Percentiles rank a stretch among this genome's conserved stretches.
These are phyloP conservation scores for Colletotrichum musae DNA, from an alignment of 2,329 filamentous ascomycete genomes.

Conservation along the genomic window DNA sequence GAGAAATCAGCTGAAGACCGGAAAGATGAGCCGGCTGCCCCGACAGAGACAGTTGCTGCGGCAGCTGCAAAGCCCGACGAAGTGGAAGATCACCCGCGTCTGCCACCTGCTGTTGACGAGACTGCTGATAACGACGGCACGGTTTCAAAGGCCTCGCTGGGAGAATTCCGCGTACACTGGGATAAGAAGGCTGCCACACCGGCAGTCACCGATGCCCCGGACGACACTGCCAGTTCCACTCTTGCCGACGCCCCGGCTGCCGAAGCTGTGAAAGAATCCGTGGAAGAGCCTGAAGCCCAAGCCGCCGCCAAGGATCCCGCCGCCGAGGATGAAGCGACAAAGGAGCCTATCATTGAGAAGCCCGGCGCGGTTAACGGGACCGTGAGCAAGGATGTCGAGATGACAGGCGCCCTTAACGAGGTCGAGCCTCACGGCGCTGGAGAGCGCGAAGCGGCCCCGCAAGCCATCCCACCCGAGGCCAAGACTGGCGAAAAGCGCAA, in stretches of 20 bases:
- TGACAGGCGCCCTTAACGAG: slow-evolving; percentile 44
- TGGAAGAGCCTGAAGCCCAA: slow-evolving; percentile 44
- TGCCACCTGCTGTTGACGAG: slow-evolving; percentile 40
- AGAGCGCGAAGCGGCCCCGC: slow-evolving; percentile 35
- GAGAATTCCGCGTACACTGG: slow-evolving; percentile 30
- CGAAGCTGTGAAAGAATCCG: slow-evolving; percentile 32
- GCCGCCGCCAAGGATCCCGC: slow-evolving; percentile 47
- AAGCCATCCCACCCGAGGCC: slow-evolving; percentile 42
- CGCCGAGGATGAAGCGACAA: slow-evolving; percentile 44
- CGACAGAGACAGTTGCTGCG: slow-evolving; percentile 25
- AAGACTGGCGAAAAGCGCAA: slow-evolving; percentile 56
- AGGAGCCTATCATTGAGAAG: slow-evolving; percentile 51
- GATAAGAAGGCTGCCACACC: no score
- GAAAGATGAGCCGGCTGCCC: slow-evolving; percentile 23
- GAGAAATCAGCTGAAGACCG: slow-evolving; percentile 24
- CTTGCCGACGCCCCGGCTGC: slow-evolving; percentile 12
- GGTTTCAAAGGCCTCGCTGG: slow-evolving; percentile 45
- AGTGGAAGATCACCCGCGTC: slow-evolving; percentile 42
- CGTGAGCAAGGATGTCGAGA: slow-evolving; percentile 43
- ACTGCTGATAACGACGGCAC: slow-evolving; percentile 41
- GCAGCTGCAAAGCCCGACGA: slow-evolving; percentile 41
- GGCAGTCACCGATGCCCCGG: no score
- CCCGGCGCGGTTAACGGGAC: slow-evolving; percentile 35
- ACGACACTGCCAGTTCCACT: background rate
- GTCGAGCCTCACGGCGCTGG: slow-evolving; percentile 30